Conservation (phyloP, 306 rosid genomes). For the Trifolium subterraneum region DNA sequence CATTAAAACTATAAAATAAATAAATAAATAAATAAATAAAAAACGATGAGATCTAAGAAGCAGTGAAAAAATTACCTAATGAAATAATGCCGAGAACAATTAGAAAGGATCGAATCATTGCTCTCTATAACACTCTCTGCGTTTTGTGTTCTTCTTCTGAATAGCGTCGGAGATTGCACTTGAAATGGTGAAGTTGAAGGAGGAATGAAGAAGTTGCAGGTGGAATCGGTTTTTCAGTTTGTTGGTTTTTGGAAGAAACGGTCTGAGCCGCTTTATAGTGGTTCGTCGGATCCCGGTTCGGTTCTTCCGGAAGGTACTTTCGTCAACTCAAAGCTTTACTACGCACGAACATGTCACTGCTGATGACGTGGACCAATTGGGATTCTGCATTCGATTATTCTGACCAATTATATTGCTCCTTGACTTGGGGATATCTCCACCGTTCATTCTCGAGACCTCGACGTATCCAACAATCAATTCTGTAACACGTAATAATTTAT, state of each 20-base stretch:
- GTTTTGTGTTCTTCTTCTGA: neutral
- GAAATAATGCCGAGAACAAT: constrained; percentile 67
- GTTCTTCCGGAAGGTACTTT: constrained; percentile 19
- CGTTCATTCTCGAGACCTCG: constrained; percentile 43
- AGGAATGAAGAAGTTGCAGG: neutral
- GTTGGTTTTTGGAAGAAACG: constrained; percentile 35
- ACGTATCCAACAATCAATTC: neutral
- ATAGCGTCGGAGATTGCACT: neutral
- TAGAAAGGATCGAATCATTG: constrained; percentile 68
- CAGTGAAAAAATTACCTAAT: constrained; percentile 54
- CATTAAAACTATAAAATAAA: neutral
- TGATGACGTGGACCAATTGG: constrained; percentile 84
- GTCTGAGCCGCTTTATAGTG: constrained; percentile 41
- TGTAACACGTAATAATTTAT: neutral
- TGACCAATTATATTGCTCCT: constrained; percentile 59
- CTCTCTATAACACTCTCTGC: constrained; percentile 50
- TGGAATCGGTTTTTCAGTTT: neutral
- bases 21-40: neutral
- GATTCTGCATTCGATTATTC: neutral
- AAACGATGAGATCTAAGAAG: constrained; percentile 52
- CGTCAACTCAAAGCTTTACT: neutral
- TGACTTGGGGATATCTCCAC: constrained; percentile 61
- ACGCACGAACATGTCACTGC: constrained; percentile 64
- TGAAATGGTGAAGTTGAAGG: constrained; percentile 14
- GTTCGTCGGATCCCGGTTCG: constrained; percentile 15